phyloP scores from a whole-genome alignment of 2,329 filamentous ascomycete species.

The Lomentospora prolificans region DNA sequence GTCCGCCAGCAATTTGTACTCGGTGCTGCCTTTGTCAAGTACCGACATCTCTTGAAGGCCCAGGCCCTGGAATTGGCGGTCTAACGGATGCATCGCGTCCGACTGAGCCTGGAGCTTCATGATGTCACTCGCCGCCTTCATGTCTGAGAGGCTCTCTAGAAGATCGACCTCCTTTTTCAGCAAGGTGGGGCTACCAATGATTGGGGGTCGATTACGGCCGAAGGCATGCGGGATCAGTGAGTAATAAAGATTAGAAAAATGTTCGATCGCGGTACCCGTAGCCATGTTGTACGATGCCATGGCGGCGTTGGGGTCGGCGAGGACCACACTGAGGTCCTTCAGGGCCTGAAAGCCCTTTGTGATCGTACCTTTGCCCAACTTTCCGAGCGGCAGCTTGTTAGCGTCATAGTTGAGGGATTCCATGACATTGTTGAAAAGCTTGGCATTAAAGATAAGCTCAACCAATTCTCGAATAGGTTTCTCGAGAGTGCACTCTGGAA shows the following conservation, averaged over 20 bases:
- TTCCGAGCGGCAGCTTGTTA: conserved; percentile 72
- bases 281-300: conserved; percentile 28
- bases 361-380: conserved; percentile 72
- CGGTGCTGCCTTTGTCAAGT: conserved; percentile 44
- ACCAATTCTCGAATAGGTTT: conserved; percentile 57
- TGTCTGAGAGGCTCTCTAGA: conserved; percentile 71
- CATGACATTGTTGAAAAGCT: conserved; percentile 62
- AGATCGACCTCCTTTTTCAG: conserved; percentile 72
- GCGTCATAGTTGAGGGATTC: conserved; percentile 58
- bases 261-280: conserved; percentile 37
- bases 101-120: conserved; percentile 47
- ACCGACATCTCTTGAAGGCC: conserved; percentile 68
- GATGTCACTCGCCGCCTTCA: conserved; percentile 72
- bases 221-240: conserved; percentile 75
- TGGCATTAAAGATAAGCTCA: conserved; percentile 72
- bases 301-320: conserved; percentile 44
- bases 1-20: conserved; percentile 54
- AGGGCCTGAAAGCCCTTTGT: conserved; percentile 64
- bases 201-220: conserved; percentile 60
- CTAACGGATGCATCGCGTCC: conserved; percentile 52
- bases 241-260: conserved; percentile 70
- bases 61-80: conserved; percentile 62
- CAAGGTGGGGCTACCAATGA: conserved; percentile 45
- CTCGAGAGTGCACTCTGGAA: conserved; percentile 27
- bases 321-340: conserved; percentile 61